phyloP scores from a whole-genome alignment of 345 rosid species.

The Eucalyptus virginea region DNA sequence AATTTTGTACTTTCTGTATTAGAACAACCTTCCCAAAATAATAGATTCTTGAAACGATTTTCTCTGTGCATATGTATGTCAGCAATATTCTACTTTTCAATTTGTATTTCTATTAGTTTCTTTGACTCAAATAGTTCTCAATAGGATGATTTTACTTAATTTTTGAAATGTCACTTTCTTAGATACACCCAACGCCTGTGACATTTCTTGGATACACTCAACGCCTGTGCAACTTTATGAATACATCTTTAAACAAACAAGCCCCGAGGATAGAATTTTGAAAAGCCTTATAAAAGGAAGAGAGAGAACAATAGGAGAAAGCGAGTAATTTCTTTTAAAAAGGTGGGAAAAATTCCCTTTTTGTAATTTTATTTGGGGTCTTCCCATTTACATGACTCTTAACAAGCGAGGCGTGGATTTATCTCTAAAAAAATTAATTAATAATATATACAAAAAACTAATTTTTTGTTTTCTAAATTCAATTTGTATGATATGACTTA shows the following conservation, averaged over 20 bases:
- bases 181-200: background rate
- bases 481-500: background rate
- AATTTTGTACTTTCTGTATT: background rate
- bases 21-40: background rate
- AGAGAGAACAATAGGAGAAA: background rate
- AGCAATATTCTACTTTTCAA: background rate
- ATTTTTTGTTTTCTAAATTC: background rate
- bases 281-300: background rate
- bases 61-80: background rate
- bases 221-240: background rate
- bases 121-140: background rate
- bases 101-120: background rate
- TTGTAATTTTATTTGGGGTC: background rate
- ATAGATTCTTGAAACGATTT: background rate
- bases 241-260: background rate
- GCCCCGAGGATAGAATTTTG: background rate
- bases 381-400: background rate
- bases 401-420: background rate
- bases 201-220: background rate
- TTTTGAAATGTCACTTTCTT: background rate
- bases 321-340: background rate
- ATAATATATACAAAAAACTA: background rate
- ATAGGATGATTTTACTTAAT: background rate
- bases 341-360: background rate
- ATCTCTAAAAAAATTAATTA: background rate